A percentile compares a stretch with the other conserved stretches of the same genome.
phyloP scores from a whole-genome alignment of 2,329 filamentous ascomycete genomes.

The Cercospora nicotianae region DNA sequence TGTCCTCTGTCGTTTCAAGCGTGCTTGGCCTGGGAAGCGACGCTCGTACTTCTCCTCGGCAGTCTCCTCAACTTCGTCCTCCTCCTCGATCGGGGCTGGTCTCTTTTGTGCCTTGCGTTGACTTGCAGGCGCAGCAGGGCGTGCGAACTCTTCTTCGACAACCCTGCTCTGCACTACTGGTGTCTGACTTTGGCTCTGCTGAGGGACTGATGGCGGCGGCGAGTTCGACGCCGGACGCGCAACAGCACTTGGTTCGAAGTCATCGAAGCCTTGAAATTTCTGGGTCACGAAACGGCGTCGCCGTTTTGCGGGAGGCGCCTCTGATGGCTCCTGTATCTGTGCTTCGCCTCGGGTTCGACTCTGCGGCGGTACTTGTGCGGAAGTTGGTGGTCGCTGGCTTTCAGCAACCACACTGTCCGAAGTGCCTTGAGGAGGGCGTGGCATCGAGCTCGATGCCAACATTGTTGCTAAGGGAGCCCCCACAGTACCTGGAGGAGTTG shows the following conservation, averaged over 20 bases:
- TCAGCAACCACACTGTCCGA: background rate
- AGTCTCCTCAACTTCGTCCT: conserved; percentile 26
- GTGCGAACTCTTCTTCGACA: conserved; percentile 19
- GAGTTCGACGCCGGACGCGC: conserved; percentile 27
- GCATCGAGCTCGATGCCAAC: background rate
- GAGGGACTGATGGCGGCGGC: conserved; percentile 20
- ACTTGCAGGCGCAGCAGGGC: conserved; percentile 4
- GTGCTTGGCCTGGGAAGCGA: conserved; percentile 73
- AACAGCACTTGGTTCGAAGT: conserved; percentile 40
- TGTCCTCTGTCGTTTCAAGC: conserved; percentile 74
- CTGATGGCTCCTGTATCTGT: conserved; percentile 6
- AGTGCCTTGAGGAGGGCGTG: background rate
- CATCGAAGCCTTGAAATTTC: conserved; percentile 59
- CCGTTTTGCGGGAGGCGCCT: conserved; percentile 11
- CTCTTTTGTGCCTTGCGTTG: conserved; percentile 33
- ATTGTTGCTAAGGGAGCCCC: background rate
- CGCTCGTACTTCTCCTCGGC: conserved; percentile 62
- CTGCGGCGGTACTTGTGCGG: background rate
- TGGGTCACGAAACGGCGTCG: conserved; percentile 40
- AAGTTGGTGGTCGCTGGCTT: background rate
- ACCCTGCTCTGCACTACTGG: conserved; percentile 27
- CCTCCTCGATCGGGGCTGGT: conserved; percentile 27
- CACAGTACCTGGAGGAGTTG: background rate
- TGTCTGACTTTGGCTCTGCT: conserved; percentile 27
- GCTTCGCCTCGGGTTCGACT: background rate